Conservation (phyloP, 2,329 filamentous ascomycete genomes). For the Chaetomiaceae sp. region DNA sequence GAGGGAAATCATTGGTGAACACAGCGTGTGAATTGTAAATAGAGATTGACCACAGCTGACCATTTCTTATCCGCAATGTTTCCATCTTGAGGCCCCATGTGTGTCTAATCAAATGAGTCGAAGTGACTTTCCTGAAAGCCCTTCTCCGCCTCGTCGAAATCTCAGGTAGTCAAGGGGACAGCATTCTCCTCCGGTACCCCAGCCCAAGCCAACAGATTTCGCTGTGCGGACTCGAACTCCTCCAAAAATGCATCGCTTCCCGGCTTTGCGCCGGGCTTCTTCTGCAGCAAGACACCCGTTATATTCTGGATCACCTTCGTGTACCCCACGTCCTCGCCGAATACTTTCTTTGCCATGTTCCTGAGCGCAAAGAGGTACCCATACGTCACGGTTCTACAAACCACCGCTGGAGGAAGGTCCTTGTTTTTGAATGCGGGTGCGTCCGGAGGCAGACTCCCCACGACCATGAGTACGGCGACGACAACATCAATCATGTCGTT, state of each 20-base stretch:
- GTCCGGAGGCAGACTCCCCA: conserved; percentile 16
- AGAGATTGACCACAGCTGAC: too few relatives aligned
- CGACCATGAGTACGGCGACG: conserved; percentile 21
- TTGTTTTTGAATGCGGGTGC: conserved; percentile 6
- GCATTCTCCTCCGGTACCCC: conserved; percentile 13
- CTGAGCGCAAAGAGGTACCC: conserved; percentile 29
- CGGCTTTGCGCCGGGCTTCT: conserved; percentile 10
- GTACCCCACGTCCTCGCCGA: conserved; percentile 25
- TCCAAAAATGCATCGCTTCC: conserved; percentile 23
- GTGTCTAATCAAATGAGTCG: too few relatives aligned
- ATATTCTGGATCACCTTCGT: conserved; percentile 23
- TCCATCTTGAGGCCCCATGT: too few relatives aligned
- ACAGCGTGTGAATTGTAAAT: too few relatives aligned
- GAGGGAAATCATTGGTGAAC: too few relatives aligned
- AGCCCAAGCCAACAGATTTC: conserved; percentile 28
- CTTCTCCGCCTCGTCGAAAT: too few relatives aligned
- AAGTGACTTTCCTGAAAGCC: too few relatives aligned
- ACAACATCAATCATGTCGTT: conserved; percentile 28
- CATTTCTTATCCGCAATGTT: too few relatives aligned
- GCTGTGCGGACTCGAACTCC: conserved; percentile 26
- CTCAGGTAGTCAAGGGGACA: not conserved
- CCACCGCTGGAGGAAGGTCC: conserved; percentile 17
- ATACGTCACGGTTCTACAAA: conserved; percentile 22
- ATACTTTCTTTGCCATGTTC: conserved; percentile 18
- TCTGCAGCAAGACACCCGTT: conserved; percentile 10